Evolutionary conservation across 768 basidiomycete species (phyloP).

Genomic region (Heimioporus sp.): DNA sequence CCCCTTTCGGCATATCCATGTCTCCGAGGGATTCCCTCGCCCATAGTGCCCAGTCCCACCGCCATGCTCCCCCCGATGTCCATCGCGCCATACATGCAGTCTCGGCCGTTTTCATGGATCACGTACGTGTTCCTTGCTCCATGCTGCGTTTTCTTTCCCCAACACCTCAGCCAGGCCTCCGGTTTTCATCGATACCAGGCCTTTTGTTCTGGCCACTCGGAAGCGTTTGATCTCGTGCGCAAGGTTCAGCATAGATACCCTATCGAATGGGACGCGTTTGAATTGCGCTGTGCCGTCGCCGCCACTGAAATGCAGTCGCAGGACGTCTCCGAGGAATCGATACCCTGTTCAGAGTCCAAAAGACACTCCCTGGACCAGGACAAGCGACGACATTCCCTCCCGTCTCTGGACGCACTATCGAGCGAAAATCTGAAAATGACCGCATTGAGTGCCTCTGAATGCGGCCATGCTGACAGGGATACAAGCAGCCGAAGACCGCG

Average conservation of each 20-base stretch:
- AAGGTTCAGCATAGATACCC: conserved; percentile 60
- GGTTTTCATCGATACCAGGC: conserved; percentile 77
- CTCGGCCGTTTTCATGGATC: conserved; percentile 55
- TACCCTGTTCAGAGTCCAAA: conserved; percentile 2
- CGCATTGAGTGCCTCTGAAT: conserved; percentile 27
- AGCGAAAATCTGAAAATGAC: conserved; percentile 32
- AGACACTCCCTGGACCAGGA: conserved; percentile 29
- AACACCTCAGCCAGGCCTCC: conserved; percentile 50
- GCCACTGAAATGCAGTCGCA: conserved; percentile 36
- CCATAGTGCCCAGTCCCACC: not conserved
- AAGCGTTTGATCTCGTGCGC: conserved; percentile 74
- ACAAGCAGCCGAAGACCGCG: conserved; percentile 33
- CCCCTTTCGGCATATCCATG: conserved; percentile 50
- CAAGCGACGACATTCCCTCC: conserved; percentile 45
- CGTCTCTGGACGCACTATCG: conserved; percentile 48
- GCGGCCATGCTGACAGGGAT: conserved; percentile 30
- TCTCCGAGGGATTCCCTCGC: conserved; percentile 22
- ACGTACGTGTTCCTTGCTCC: conserved; percentile 38
- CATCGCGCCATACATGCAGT: conserved; percentile 36
- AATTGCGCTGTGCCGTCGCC: conserved; percentile 67
- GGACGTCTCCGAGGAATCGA: conserved; percentile 6
- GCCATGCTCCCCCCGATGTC: conserved; percentile 38
- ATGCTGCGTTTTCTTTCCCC: not conserved
- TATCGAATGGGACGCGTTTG: conserved; percentile 81
- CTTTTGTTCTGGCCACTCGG: conserved; percentile 86